Base-by-base conservation (phyloP, 371 early-diverging fungal genomes). In the Apophysomyces elegans region DNA sequence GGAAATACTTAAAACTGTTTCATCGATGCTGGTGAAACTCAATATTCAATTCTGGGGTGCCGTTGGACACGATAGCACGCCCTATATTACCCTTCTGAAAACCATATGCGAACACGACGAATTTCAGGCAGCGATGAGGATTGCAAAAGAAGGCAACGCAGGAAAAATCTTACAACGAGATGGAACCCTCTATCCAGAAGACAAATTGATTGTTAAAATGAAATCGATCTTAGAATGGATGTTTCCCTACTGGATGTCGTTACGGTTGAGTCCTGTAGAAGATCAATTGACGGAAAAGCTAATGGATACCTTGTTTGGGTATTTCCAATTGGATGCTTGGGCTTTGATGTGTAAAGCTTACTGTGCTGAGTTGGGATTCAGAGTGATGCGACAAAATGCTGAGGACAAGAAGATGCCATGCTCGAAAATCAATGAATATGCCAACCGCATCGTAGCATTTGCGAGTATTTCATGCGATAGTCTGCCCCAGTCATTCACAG, bases 311-410 rank as follows among this genome's bases (percentile, higher is more conserved):
- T 61, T 78, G 32, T 72, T 80, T 61, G 76, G 74, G 0, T 75
- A 77, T 37, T 80, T 80, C 57, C 84, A 83, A 61, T 68, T 70
- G 60, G 62, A 70, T 9, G 67, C 50, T 1, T 78, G 78, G 79
- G 63, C 79, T 5, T 58, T 66, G 1, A 62, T 74, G 62, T 76
- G 74, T 46, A 73, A 63, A 47, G 72, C 80, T 1, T 70, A 66
- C 63, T 77, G 75, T 56, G 71, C 71, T 2, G 72, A 77, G 32
- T 45, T 75, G 13, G 83, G 74, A 1, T 45, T 76, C 21, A 66
- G 71, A 13, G 66, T 83, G 7, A 70, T 82, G 2, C 66, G 73
- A 18, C 72, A 77, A 13, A 72, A 69, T 21, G 38, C 75, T 7
- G 69, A 70, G 13, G 59, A 72, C 8, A 61, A 45, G 37, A 59